These are phyloP conservation scores for Neonectria faginata DNA, from an alignment of 2,329 filamentous ascomycete species.

Conservation along the genomic window DNA sequence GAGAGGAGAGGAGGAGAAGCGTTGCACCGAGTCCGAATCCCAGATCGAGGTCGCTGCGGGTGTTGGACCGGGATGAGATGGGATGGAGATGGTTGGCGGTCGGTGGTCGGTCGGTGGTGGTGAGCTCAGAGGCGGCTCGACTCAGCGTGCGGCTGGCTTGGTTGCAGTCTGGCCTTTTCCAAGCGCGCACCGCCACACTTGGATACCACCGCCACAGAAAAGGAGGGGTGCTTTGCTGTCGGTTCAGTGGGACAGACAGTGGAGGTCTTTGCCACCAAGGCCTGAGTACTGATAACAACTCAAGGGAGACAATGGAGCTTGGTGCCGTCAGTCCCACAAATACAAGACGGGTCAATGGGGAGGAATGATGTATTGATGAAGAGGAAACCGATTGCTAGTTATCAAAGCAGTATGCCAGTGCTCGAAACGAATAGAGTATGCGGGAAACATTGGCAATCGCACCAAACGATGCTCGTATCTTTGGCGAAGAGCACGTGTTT, in stretches of 20 bases:
- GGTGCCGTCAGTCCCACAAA: background rate
- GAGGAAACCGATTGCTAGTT: too few species aligned
- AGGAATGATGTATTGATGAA: background rate
- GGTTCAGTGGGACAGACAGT: background rate
- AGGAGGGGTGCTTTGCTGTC: conserved; percentile 39
- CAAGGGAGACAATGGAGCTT: background rate
- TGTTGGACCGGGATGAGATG: conserved; percentile 38
- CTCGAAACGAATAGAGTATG: conserved; percentile 2
- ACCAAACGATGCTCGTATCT: background rate
- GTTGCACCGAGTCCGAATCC: conserved; percentile 38
- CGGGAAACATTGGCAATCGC: background rate
- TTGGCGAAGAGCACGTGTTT: background rate
- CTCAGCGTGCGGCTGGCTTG: conserved; percentile 22
- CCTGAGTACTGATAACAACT: conserved; percentile 32
- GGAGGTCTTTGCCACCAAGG: conserved; percentile 11
- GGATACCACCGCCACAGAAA: conserved; percentile 37
- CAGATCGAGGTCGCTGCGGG: conserved; percentile 36
- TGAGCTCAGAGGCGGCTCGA: conserved; percentile 45
- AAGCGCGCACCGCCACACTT: conserved; percentile 45
- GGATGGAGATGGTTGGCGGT: conserved; percentile 35
- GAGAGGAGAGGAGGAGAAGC: conserved; percentile 22
- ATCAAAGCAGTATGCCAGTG: background rate
- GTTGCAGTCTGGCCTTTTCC: conserved; percentile 46
- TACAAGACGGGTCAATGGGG: background rate
- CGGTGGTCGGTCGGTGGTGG: conserved; percentile 29